Evolutionary conservation across 495 filamentous ascomycete species (phyloP).

Genomic region (Peziza echinospora): DNA sequence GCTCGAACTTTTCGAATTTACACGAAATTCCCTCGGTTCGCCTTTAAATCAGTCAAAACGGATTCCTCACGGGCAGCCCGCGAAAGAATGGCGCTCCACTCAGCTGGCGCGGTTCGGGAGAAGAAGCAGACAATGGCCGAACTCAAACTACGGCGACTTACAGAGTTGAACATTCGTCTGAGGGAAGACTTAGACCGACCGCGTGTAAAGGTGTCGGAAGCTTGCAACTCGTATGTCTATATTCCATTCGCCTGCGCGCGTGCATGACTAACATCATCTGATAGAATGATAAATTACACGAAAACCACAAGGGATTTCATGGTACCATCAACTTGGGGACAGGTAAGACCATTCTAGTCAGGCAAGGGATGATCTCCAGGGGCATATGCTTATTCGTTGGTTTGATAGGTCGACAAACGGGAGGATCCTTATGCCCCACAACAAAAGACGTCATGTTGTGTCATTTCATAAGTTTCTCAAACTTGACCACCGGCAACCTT

Average conservation of each 20-base stretch:
- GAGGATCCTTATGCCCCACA: conserved; percentile 95
- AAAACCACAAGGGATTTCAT: conserved; percentile 95
- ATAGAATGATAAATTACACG: conserved; percentile 86
- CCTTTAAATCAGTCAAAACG: conserved; percentile 8
- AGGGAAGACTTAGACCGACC: conserved; percentile 88
- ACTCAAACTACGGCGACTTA: conserved; percentile 84
- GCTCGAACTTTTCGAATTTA: too few species aligned
- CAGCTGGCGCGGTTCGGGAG: conserved; percentile 23
- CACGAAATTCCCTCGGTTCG: conserved; percentile 6
- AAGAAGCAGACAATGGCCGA: conserved; percentile 99
- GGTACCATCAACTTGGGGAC: conserved; percentile 92
- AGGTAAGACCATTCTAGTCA: conserved; percentile 32
- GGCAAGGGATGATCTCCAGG: conserved; percentile 3
- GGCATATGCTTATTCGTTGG: conserved; percentile 5
- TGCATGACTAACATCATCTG: too few species aligned
- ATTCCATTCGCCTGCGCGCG: background rate
- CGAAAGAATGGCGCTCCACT: conserved; percentile 17
- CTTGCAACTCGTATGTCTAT: conserved; percentile 60
- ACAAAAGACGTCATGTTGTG: conserved; percentile 74
- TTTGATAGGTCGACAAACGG: conserved; percentile 49
- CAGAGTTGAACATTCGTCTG: conserved; percentile 83
- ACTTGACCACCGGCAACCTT: too few species aligned
- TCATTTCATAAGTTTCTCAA: conserved; percentile 35
- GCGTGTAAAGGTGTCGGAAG: conserved; percentile 85
- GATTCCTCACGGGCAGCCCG: conserved; percentile 6